These are phyloP conservation scores for Prunus yedoensis DNA, from an alignment of 331 rosid genomes.

Conservation along the genomic window DNA sequence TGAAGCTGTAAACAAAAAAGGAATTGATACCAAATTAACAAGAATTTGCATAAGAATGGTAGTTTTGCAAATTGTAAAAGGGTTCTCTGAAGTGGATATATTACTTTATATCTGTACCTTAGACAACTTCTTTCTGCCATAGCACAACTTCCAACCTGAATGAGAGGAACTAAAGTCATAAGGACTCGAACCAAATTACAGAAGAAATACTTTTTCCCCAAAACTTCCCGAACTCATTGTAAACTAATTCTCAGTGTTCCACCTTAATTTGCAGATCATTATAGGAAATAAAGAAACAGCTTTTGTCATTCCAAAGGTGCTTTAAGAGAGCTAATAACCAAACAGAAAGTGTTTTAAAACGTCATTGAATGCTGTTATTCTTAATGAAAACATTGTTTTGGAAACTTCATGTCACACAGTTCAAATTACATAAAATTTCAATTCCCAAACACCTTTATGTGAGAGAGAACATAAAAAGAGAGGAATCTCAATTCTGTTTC, in stretches of 20 bases:
- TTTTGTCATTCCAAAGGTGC: background rate
- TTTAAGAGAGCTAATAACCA: no score
- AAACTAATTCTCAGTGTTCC: no score
- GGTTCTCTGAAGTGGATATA: background rate
- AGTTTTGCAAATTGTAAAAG: background rate
- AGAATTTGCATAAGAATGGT: background rate
- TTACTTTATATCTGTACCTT: background rate
- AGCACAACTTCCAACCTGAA: background rate
- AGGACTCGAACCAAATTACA: background rate
- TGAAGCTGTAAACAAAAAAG: constrained; percentile 29
- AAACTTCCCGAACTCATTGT: background rate
- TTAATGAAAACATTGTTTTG: background rate
- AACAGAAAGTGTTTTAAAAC: background rate
- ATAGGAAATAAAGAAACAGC: no score
- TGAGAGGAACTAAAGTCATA: background rate
- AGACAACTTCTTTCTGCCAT: background rate
- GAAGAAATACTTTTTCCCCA: background rate
- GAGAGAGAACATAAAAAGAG: background rate
- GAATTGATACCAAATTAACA: constrained; percentile 15
- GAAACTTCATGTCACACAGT: background rate
- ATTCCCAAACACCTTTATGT: background rate
- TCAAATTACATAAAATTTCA: background rate
- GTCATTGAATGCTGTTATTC: background rate
- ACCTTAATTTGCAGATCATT: no score
- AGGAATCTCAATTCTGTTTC: background rate